These are phyloP conservation scores for Xylaria sp. DNA, from an alignment of 2,329 filamentous ascomycete genomes.

Conservation along the genomic window DNA sequence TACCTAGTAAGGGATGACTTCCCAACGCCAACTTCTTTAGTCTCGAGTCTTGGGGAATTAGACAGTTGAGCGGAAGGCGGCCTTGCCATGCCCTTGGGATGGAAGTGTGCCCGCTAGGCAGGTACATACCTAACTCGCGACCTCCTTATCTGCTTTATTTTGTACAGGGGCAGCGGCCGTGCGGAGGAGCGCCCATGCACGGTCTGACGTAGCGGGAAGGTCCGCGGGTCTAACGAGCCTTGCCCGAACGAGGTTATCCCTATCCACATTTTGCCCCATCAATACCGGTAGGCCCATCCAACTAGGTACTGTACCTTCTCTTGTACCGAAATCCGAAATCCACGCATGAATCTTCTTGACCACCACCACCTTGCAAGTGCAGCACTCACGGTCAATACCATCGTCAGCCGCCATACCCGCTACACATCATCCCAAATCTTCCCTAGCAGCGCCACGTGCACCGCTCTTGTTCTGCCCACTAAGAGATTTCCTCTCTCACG, in stretches of 20 bases:
- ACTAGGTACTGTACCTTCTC: conserved; percentile 10
- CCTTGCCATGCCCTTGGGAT: not conserved
- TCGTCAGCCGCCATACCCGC: conserved; percentile 11
- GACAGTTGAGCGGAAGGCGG: not conserved
- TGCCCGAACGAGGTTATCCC: conserved; percentile 22
- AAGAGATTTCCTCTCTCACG: conserved; percentile 17
- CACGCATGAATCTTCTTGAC: conserved; percentile 16
- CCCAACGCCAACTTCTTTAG: not conserved
- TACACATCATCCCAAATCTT: conserved; percentile 5
- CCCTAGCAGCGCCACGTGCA: conserved; percentile 17
- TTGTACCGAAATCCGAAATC: conserved; percentile 21
- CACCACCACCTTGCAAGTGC: conserved; percentile 6
- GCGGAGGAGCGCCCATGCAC: not conserved
- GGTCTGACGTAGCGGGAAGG: conserved; percentile 24
- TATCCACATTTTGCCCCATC: conserved; percentile 20
- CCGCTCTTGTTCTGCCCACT: conserved; percentile 12
- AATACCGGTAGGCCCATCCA: conserved; percentile 15
- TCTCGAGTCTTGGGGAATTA: too few species aligned
- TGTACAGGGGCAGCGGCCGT: conserved; percentile 7
- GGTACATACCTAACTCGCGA: not conserved
- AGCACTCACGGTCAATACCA: conserved; percentile 1
- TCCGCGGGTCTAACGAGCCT: conserved; percentile 19
- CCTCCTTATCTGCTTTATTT: not conserved
- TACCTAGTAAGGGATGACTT: not conserved
- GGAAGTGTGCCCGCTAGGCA: not conserved